phyloP scores from a whole-genome alignment of 2,329 filamentous ascomycete species.

The Arthrinium puccinioides region DNA sequence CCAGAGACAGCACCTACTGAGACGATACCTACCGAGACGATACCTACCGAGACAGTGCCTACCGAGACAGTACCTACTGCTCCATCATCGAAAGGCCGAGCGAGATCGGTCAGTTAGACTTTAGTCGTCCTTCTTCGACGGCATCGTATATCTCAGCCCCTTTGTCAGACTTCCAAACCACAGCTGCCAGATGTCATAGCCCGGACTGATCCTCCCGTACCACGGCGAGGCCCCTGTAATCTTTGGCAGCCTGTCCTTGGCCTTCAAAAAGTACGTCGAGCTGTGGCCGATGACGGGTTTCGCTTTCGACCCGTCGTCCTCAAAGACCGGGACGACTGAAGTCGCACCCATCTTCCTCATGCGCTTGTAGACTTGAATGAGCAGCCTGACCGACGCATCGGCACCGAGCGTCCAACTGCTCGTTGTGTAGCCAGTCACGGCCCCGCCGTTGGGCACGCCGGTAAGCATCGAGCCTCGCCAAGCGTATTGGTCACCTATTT shows the following conservation, averaged over 20 bases:
- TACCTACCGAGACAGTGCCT: too few relatives aligned
- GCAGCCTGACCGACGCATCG: constrained; percentile 42
- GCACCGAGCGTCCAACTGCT: constrained; percentile 56
- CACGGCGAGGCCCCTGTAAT: constrained; percentile 14
- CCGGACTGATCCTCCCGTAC: constrained; percentile 13
- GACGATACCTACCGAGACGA: too few relatives aligned
- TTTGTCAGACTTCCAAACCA: constrained; percentile 17
- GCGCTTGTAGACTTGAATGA: constrained; percentile 41
- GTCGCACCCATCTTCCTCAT: constrained; percentile 38
- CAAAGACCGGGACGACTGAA: constrained; percentile 35
- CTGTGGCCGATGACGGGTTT: constrained; percentile 13
- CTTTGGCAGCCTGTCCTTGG: constrained; percentile 11
- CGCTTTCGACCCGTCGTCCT: constrained; percentile 25
- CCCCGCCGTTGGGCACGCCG: constrained; percentile 51
- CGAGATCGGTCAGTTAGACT: too few relatives aligned
- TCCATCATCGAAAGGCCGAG: too few relatives aligned
- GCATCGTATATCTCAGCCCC: constrained; percentile 11
- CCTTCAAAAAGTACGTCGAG: constrained; percentile 12
- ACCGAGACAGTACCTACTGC: too few relatives aligned
- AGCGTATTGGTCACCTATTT: constrained; percentile 36
- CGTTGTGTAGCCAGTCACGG: constrained; percentile 54
- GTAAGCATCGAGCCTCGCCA: constrained; percentile 58
- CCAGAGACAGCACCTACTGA: too few relatives aligned
- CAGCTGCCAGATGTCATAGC: constrained; percentile 13
- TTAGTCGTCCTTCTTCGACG: constrained; percentile 11